These are phyloP conservation scores for Aureoboletus auriporus DNA, from an alignment of 768 basidiomycete species.

Conservation along the genomic window DNA sequence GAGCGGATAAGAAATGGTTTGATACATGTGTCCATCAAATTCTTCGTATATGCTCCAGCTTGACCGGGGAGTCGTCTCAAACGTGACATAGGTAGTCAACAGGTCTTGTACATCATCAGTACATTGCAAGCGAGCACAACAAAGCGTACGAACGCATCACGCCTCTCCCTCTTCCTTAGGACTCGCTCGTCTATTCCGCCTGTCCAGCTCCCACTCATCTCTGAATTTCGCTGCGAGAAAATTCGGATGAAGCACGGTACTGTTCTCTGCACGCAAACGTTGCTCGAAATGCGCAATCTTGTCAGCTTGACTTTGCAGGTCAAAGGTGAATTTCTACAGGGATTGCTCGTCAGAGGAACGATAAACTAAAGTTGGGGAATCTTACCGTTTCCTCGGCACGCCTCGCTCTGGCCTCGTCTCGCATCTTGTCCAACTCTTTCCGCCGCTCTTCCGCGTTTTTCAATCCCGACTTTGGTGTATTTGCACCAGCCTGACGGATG, in stretches of 20 bases:
- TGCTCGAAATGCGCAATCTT: slow-evolving; percentile 65
- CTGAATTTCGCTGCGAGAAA: slow-evolving; percentile 56
- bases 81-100: background rate
- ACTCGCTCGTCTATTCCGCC: slow-evolving; percentile 24
- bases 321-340: slow-evolving; percentile 45
- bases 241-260: slow-evolving; percentile 59
- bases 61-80: slow-evolving; percentile 10
- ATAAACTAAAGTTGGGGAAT: background rate
- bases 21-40: slow-evolving; percentile 62
- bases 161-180: slow-evolving; percentile 30
- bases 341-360: slow-evolving; percentile 6
- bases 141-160: slow-evolving; percentile 26
- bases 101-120: slow-evolving; percentile 18
- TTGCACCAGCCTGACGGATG: slow-evolving; percentile 37
- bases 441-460: slow-evolving; percentile 64
- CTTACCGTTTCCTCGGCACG: slow-evolving; percentile 53
- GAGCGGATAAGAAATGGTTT: slow-evolving; percentile 55
- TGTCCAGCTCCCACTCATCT: slow-evolving; percentile 46
- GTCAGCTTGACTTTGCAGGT: slow-evolving; percentile 56
- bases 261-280: slow-evolving; percentile 42
- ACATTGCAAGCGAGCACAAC: slow-evolving; percentile 1
- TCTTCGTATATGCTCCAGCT: slow-evolving; percentile 35
- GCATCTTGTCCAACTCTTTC: slow-evolving; percentile 63
- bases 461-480: slow-evolving; percentile 41
- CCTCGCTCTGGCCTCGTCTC: slow-evolving; percentile 62